A percentile compares a stretch with the other conserved stretches of the same genome.
Conservation (phyloP, 768 basidiomycete genomes). For the Trametes cubensis region DNA sequence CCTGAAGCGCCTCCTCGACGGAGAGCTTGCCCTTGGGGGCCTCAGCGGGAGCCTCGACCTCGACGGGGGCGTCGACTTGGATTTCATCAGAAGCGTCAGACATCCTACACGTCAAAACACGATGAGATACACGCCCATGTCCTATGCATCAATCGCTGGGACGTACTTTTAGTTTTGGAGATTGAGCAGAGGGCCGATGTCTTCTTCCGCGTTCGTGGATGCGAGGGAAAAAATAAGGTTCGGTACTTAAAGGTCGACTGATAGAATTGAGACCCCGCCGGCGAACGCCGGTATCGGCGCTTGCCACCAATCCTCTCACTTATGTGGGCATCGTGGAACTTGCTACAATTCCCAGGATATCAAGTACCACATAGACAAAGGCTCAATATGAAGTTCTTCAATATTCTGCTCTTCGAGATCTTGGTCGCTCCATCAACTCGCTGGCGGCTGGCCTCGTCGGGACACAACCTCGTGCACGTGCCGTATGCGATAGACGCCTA, state of each 20-base stretch:
- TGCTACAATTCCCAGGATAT: too few relatives aligned
- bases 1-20: conserved; percentile 94
- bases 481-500: neutral
- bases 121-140: neutral
- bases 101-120: conserved; percentile 54
- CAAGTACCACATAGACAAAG: too few relatives aligned
- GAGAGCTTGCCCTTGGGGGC: conserved; percentile 95
- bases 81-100: conserved; percentile 99
- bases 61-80: conserved; percentile 64
- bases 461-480: too few relatives aligned
- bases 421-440: too few relatives aligned
- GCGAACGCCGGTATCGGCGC: conserved; percentile 39
- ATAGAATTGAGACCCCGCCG: conserved; percentile 58
- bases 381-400: too few relatives aligned
- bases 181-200: conserved; percentile 51
- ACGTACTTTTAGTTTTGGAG: conserved; percentile 32
- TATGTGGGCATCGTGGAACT: too few relatives aligned
- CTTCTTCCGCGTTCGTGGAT: conserved; percentile 97
- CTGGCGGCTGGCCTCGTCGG: too few relatives aligned
- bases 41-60: conserved; percentile 83
- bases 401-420: too few relatives aligned
- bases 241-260: conserved; percentile 33
- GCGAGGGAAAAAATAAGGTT: conserved; percentile 66
- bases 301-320: neutral
- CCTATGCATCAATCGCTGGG: neutral